A percentile compares a stretch with the other conserved stretches of the same genome.
These are phyloP conservation scores for Candida ascalaphidarum DNA, from an alignment of 805 yeast genomes.

Conservation along the genomic window DNA sequence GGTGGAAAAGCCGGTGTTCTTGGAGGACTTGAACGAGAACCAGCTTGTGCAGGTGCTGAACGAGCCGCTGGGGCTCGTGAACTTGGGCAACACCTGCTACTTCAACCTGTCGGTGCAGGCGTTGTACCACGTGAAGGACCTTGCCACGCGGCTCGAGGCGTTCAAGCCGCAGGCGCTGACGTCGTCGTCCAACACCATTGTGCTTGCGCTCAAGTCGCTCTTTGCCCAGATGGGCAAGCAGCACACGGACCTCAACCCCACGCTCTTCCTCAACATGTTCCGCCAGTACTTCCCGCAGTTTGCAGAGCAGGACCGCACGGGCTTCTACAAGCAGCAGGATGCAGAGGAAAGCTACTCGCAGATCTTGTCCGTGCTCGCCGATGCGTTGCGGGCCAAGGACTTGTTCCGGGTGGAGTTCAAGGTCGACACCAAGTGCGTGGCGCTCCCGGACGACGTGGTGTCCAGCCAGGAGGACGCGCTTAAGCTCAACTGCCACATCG, in stretches of 20 bases:
- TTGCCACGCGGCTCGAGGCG: constrained; percentile 17
- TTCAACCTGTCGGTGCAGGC: constrained; percentile 64
- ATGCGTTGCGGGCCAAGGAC: constrained; percentile 42
- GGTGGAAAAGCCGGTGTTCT: constrained; percentile 44
- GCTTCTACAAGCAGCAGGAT: constrained; percentile 88
- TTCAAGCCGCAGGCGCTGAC: constrained; percentile 9
- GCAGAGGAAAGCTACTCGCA: constrained; percentile 95
- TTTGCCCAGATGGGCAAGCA: constrained; percentile 39
- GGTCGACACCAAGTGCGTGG: constrained; percentile 55
- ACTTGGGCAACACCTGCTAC: constrained; percentile 74
- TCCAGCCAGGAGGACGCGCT: constrained; percentile 40
- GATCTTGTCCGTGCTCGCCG: constrained; percentile 46
- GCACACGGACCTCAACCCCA: constrained; percentile 53
- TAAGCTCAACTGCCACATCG: constrained; percentile 86
- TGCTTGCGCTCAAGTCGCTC: constrained; percentile 30
- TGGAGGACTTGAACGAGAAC: constrained; percentile 57
- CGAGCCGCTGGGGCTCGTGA: constrained; percentile 59
- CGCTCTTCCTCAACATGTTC: constrained; percentile 53
- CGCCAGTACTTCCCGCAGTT: constrained; percentile 80
- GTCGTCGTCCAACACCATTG: constrained; percentile 7
- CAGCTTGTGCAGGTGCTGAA: constrained; percentile 27
- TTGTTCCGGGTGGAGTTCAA: constrained; percentile 61
- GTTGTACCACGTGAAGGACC: constrained; percentile 37
- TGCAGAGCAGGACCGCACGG: constrained; percentile 63
- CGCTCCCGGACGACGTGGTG: constrained; percentile 22